Evolutionary conservation across 1,139 yeast species (phyloP).

Genomic region (Candida pseudoviswanathii): DNA sequence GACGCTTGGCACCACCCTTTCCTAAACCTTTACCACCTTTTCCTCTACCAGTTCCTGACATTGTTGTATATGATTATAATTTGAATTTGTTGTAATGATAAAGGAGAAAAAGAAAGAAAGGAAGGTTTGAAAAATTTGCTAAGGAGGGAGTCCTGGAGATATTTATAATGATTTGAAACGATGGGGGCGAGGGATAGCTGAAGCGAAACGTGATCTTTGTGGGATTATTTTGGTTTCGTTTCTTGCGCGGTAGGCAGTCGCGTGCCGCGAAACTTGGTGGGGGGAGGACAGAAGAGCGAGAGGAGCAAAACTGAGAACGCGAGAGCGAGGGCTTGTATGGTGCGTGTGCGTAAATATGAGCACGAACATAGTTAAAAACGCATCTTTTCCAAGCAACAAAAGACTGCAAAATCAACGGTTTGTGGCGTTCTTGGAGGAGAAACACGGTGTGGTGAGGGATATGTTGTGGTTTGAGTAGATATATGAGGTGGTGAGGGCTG

Average conservation of each 20-base stretch:
- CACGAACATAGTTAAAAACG: neutral
- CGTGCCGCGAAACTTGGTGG: neutral
- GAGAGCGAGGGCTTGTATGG: neutral
- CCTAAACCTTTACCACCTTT: conserved; percentile 99
- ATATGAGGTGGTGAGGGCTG: too few species aligned
- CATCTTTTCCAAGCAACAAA: neutral
- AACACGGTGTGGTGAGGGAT: too few species aligned
- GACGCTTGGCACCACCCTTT: conserved; percentile 99
- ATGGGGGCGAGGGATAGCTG: neutral
- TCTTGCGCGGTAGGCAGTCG: too few species aligned
- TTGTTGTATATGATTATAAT: conserved; percentile 1
- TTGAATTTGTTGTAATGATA: neutral
- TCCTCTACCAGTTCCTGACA: conserved; percentile 78
- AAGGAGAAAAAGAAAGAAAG: neutral
- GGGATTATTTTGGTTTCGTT: neutral
- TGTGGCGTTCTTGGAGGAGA: too few species aligned
- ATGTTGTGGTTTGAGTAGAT: neutral
- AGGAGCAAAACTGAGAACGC: neutral
- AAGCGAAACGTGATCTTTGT: conserved; percentile 5
- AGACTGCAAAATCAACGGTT: too few species aligned
- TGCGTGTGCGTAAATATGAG: conserved; percentile 3
- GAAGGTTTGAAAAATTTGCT: neutral
- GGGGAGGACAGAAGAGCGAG: neutral
- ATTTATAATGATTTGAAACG: conserved; percentile 3
- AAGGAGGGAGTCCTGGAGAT: neutral